Percentiles rank a stretch among this genome's conserved stretches.
phyloP scores from a whole-genome alignment of 345 rosid species.

The Dipteronia dyeriana region DNA sequence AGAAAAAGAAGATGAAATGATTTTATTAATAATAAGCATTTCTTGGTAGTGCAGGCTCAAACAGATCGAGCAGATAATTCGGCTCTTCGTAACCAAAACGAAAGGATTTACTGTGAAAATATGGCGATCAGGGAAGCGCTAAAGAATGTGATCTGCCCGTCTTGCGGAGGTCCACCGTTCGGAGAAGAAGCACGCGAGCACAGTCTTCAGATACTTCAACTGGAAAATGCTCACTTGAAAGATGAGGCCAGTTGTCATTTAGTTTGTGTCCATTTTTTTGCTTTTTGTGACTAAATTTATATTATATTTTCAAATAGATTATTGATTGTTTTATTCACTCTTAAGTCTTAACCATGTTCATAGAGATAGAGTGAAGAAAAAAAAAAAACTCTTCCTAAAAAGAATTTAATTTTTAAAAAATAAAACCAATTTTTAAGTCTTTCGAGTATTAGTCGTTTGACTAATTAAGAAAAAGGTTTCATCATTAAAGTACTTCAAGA shows the following conservation, averaged over 20 bases:
- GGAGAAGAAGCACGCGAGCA: conserved; percentile 46
- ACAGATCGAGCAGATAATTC: conserved; percentile 51
- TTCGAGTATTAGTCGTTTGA: too few species aligned
- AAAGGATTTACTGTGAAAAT: conserved; percentile 53
- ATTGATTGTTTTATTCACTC: not conserved
- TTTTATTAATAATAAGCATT: too few species aligned
- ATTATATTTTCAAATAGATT: not conserved
- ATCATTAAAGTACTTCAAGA: too few species aligned
- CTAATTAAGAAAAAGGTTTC: too few species aligned
- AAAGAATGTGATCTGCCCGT: conserved; percentile 54
- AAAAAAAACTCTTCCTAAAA: too few species aligned
- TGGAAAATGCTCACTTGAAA: conserved; percentile 49
- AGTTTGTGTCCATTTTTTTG: not conserved
- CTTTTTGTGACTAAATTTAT: not conserved
- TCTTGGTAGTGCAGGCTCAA: conserved; percentile 41
- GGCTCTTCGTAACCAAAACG: conserved; percentile 58
- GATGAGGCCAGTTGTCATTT: conserved; percentile 41
- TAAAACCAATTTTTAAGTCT: too few species aligned
- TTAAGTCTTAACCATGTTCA: too few species aligned
- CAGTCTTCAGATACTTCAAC: conserved; percentile 39
- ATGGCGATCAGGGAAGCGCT: conserved; percentile 50
- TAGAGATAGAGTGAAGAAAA: too few species aligned
- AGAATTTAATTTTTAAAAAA: too few species aligned
- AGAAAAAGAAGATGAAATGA: too few species aligned
- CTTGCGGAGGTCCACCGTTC: conserved; percentile 69